phyloP scores from a whole-genome alignment of 2,329 filamentous ascomycete species.

The Pseudodiploospora longispora region DNA sequence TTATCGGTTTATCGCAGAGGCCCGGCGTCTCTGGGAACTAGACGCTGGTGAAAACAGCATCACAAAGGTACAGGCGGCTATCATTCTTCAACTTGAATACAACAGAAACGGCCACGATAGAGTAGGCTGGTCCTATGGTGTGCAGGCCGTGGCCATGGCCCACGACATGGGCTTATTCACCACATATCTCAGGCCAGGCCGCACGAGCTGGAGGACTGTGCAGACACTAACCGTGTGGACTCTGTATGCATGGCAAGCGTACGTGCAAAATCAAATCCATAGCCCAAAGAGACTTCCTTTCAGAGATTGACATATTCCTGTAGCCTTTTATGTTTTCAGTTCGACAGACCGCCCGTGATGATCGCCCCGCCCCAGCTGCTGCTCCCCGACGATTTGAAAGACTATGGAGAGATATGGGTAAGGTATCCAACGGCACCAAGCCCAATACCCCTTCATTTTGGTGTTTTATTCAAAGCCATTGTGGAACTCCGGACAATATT shows the following conservation, averaged over 20 bases:
- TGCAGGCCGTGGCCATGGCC: slow-evolving; percentile 22
- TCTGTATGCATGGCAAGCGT: slow-evolving; percentile 25
- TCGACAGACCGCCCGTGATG: slow-evolving; percentile 14
- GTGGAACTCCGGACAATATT: slow-evolving; percentile 20
- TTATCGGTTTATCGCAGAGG: slow-evolving; percentile 29
- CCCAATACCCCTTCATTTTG: slow-evolving; percentile 15
- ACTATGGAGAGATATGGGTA: slow-evolving; percentile 23
- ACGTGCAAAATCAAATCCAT: slow-evolving; percentile 4
- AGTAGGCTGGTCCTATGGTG: slow-evolving; percentile 22
- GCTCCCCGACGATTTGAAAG: slow-evolving; percentile 17
- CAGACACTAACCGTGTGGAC: slow-evolving; percentile 25
- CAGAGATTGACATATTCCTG: background rate
- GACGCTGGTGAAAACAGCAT: slow-evolving; percentile 17
- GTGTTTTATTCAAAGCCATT: slow-evolving; percentile 18
- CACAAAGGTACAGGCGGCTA: slow-evolving; percentile 25
- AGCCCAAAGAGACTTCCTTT: background rate
- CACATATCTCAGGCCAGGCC: background rate
- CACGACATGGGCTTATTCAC: slow-evolving; percentile 20
- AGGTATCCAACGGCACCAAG: slow-evolving; percentile 18
- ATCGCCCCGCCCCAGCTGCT: slow-evolving; percentile 17
- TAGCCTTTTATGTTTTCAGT: slow-evolving; percentile 4
- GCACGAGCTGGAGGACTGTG: background rate
- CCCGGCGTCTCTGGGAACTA: slow-evolving; percentile 26
- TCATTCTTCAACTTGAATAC: slow-evolving; percentile 21
- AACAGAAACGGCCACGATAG: slow-evolving; percentile 24